Base-by-base conservation (phyloP, 768 basidiomycete species). In the Lactarius tabidus region DNA sequence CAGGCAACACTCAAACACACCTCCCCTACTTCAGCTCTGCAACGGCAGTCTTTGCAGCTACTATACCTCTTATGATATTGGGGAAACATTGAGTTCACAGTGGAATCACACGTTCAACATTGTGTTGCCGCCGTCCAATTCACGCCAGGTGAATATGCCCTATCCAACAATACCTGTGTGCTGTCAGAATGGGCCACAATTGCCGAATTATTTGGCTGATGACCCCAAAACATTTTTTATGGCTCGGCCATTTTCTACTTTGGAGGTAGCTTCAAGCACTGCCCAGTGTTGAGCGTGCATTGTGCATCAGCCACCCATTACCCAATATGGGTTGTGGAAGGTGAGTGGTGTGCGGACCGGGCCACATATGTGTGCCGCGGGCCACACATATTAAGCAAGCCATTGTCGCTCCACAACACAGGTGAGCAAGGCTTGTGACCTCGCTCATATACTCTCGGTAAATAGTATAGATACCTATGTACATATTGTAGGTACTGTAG, bases 161-260 rank as follows among this genome's bases (percentile, higher is more conserved):
- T 81, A 87, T 67, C 81, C 84, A 20, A 80, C 76, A 31, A 77
- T 90, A 73, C 90, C 92, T 87, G 80, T 82, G 41, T 84, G 87
- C 57, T 4, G 33, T 33, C 20, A 10, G 41, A 18, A 20, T 1
- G 20, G 20, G 41, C 1, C 41, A 8, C 18, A 18, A 20, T 8
- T 20, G 7, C 39, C 39, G 18, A 36, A 12, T 36, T 12, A 36
- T 36, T 36, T 2, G 36, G 20, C 9, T 43, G 6, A 43, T n/a
- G 41, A 43, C 8, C 41, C 2, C 1, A 18, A 4, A 9, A 10
- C 20, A 20, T 1, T 20, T 43, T 43, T 20, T n/a, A 18, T 9
- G 20, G 9, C 41, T 9, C 20, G 20, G 8, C 6, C 41, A 43
- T 10, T 0, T 43, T 43, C 41, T 20, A 20, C 2, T 1, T 43